Evolutionary conservation across 192 early-diverging fungal genomes (phyloP).

Genomic region (Coemansia sp.): DNA sequence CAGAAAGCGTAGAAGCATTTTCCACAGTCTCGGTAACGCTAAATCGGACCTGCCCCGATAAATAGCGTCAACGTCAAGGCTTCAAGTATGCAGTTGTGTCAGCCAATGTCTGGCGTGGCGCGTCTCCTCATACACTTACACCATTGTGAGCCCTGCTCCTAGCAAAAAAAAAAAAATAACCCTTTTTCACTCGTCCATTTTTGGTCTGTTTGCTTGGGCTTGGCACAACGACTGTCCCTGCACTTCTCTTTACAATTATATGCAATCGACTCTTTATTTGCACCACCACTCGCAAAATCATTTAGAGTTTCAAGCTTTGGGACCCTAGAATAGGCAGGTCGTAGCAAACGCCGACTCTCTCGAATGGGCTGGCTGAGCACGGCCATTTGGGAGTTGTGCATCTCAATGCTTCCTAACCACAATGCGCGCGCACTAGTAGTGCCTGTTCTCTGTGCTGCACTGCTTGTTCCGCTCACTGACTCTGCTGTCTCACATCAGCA

Average conservation of each 20-base stretch:
- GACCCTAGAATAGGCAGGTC: background rate
- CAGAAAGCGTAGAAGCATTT: background rate
- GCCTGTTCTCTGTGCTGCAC: conserved; percentile 36
- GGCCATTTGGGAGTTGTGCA: conserved; percentile 46
- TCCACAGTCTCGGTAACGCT: too few relatives aligned
- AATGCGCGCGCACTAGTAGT: conserved; percentile 46
- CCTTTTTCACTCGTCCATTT: background rate
- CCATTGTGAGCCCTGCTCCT: background rate
- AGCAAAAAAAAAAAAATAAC: background rate
- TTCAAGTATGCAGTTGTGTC: too few relatives aligned
- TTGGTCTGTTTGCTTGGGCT: background rate
- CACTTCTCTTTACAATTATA: background rate
- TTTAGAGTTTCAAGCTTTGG: background rate
- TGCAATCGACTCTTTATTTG: background rate
- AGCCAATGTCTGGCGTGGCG: too few relatives aligned
- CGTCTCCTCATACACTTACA: background rate
- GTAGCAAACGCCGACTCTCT: background rate
- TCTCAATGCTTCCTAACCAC: conserved; percentile 51
- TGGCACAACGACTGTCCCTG: background rate
- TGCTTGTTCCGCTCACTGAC: conserved; percentile 26
- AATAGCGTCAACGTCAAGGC: too few relatives aligned
- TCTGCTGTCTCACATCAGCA: conserved; percentile 2
- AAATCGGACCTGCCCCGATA: too few relatives aligned
- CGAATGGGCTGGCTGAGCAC: conserved; percentile 44
- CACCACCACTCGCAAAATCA: background rate